These are phyloP conservation scores for Coemansia sp. DNA, from an alignment of 192 early-diverging fungal genomes.

Conservation along the genomic window DNA sequence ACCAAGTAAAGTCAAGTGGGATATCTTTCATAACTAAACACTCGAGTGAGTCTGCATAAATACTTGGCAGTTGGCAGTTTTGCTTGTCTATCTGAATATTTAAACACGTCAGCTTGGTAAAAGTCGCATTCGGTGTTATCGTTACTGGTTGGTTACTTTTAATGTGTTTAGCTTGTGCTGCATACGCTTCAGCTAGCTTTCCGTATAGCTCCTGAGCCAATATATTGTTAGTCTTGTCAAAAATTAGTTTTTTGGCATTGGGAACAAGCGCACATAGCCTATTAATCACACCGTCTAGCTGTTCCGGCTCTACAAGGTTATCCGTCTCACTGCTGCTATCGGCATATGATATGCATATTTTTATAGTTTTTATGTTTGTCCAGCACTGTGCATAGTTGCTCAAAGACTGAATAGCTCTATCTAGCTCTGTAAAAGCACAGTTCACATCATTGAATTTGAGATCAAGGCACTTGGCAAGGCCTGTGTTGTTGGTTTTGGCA, in stretches of 20 bases:
- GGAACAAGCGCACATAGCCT: not conserved
- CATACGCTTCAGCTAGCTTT: not conserved
- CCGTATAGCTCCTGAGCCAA: not conserved
- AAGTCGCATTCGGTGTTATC: not conserved
- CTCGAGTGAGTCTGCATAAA: not conserved
- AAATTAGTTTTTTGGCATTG: not conserved
- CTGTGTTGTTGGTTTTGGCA: not conserved
- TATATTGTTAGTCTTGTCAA: not conserved
- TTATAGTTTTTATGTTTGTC: not conserved
- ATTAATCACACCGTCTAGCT: not conserved
- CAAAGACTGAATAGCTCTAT: not conserved
- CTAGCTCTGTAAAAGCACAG: not conserved
- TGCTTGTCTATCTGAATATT: not conserved
- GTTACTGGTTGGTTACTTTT: not conserved
- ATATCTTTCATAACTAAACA: not conserved
- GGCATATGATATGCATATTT: not conserved
- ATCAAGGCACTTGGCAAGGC: not conserved
- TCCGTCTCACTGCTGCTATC: not conserved
- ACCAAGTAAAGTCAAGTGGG: not conserved
- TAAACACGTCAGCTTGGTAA: not conserved
- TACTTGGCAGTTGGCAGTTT: not conserved
- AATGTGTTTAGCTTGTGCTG: not conserved
- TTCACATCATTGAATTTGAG: not conserved
- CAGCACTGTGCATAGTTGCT: not conserved
- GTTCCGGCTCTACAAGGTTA: not conserved